phyloP scores from a whole-genome alignment of 108 stramenopile species.

The Schizochytrium sp. region DNA sequence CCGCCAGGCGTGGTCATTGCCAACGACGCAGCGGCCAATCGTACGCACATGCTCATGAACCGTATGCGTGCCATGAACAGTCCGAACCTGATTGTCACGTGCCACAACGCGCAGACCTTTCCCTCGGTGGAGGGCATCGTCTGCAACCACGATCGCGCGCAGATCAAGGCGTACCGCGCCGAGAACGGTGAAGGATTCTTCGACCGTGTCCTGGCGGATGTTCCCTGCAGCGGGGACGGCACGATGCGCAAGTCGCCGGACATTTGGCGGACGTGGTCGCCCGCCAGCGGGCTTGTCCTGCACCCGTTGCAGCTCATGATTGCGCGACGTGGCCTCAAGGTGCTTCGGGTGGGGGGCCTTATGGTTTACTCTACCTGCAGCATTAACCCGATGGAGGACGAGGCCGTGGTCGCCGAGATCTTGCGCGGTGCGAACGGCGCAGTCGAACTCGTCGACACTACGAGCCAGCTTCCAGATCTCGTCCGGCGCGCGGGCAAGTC shows the following conservation, averaged over 20 bases:
- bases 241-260: conserved; percentile 88
- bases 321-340: conserved; percentile 38
- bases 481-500: conserved; percentile 71
- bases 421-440: conserved; percentile 33
- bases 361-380: conserved; percentile 94
- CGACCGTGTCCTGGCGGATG: conserved; percentile 93
- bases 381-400: conserved; percentile 95
- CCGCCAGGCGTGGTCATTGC: conserved; percentile 80
- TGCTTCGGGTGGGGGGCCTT: conserved; percentile 63
- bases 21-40: conserved; percentile 81
- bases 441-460: conserved; percentile 66
- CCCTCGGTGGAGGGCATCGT: conserved; percentile 32
- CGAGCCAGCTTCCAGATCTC: conserved; percentile 48
- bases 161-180: neutral
- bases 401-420: conserved; percentile 79
- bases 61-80: conserved; percentile 76
- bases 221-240: conserved; percentile 95
- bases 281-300: conserved; percentile 24
- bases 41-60: conserved; percentile 91
- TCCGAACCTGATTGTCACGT: conserved; percentile 61
- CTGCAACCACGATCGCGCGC: neutral
- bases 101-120: conserved; percentile 78
- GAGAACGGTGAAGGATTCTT: conserved; percentile 43
- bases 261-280: conserved; percentile 69
- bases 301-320: conserved; percentile 47